These are phyloP conservation scores for Colletotrichum tabaci DNA, from an alignment of 2,329 filamentous ascomycete genomes.

Conservation along the genomic window DNA sequence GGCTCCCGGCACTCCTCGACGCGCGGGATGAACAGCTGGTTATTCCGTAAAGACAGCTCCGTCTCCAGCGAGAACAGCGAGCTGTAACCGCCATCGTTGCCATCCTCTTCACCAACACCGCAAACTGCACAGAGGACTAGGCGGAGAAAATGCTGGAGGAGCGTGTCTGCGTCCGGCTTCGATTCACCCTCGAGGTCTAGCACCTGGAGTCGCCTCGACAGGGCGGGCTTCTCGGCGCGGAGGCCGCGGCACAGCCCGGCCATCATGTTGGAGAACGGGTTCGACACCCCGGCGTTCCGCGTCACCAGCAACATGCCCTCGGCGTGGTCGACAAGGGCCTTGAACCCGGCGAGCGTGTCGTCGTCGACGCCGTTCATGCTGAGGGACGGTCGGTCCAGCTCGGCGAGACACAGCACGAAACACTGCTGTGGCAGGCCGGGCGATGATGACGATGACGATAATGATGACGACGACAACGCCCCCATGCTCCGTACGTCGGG, in stretches of 20 bases:
- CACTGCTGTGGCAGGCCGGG: not conserved
- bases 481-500: not conserved
- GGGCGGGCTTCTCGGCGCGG: not conserved
- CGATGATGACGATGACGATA: too few species aligned
- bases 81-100: not conserved
- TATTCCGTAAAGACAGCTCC: constrained; percentile 7
- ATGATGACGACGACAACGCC: not conserved
- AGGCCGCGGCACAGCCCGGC: constrained; percentile 13
- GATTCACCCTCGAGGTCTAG: constrained; percentile 3
- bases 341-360: not conserved
- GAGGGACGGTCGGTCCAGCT: constrained; percentile 15
- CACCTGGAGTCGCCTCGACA: not conserved
- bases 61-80: constrained; percentile 2
- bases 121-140: not conserved
- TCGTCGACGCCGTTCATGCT: constrained; percentile 4
- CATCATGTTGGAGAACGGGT: constrained; percentile 18
- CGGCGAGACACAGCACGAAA: constrained; percentile 15
- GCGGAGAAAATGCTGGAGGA: constrained; percentile 1
- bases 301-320: not conserved
- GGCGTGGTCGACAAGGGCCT: not conserved
- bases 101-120: too few species aligned
- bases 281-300: not conserved
- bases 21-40: not conserved
- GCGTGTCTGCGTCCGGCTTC: constrained; percentile 1
- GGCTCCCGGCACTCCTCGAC: constrained; percentile 2